These are phyloP conservation scores for Amanita pallidorosea DNA, from an alignment of 768 basidiomycete species.

Conservation along the genomic window DNA sequence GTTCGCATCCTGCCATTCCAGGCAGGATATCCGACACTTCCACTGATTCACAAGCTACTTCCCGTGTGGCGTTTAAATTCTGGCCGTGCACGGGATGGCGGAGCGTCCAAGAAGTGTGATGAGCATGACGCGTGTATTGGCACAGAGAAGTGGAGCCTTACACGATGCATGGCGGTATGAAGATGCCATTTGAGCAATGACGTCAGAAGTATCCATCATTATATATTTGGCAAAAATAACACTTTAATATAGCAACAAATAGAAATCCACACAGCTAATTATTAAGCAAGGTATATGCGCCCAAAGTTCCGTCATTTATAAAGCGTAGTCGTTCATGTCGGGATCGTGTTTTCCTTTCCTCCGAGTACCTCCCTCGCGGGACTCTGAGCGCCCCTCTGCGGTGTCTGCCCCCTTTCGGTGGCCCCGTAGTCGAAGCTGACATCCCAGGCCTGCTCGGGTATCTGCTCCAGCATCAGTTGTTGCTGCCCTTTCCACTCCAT, in stretches of 20 bases:
- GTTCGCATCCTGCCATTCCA: background rate
- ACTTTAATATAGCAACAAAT: background rate
- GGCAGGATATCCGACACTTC: background rate
- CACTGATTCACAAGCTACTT: background rate
- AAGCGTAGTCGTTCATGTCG: constrained; percentile 1
- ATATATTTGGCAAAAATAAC: background rate
- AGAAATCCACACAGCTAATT: background rate
- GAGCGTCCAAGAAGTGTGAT: background rate
- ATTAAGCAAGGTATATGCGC: background rate
- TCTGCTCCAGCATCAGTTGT: constrained; percentile 9
- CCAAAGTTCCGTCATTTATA: background rate
- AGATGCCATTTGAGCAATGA: background rate
- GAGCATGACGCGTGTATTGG: background rate
- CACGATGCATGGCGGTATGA: background rate
- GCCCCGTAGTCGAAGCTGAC: constrained; percentile 17
- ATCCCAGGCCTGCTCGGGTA: constrained; percentile 6
- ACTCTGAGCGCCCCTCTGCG: constrained; percentile 11
- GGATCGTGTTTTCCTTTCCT: constrained; percentile 41
- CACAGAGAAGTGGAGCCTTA: background rate
- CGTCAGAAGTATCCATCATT: background rate
- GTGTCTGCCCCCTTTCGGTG: constrained; percentile 9
- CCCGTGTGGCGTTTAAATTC: constrained; percentile 1
- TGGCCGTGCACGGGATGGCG: background rate
- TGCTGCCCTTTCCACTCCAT: constrained; percentile 6
- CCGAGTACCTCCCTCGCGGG: constrained; percentile 29